Base-by-base conservation (phyloP, 164 flowering plant genomes). In the Macadamia tetraphylla region DNA sequence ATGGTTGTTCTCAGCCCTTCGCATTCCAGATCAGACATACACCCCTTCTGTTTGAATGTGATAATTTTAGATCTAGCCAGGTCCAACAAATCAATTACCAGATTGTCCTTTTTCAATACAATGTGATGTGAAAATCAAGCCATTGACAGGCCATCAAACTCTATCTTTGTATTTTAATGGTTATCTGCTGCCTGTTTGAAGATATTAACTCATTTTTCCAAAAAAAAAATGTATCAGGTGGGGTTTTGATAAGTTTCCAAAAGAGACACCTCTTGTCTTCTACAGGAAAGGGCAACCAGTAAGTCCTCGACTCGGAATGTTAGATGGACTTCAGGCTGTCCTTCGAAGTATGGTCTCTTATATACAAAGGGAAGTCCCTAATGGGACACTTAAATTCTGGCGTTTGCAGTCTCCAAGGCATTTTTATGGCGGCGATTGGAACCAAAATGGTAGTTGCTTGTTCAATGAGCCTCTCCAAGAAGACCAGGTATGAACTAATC, bases 401-500 rank as follows among this genome's bases (percentile, higher is more conserved):
- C 88, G 98, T 18, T 73, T 90, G 72, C 98, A 95, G 71, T 92
- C 97, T 15, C 98, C 99, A 29, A 78, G 99, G 70, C 98, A 95
- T 74, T 95, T 95, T 71, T 78, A 88, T 70, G 96, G 97, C 23
- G 99, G 99, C 1, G 95, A 92, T 0, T 95, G 99, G 99, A 95
- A 95, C 79, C 92, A 91, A 73, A 92, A 95, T 74, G 97, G 98
- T 1, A 95, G 98, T 79, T 95, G 99, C 83, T 73, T 87, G 76
- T 81, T 89, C 10, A 71, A 81, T 57, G 60, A 81, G 9, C 97
- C 97, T 31, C 93, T 92, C 57, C 79, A 81, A 58, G 87, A 82
- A 73, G 30, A 30, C 51, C 82, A 90, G 97, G 99, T 92, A 82
- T 32, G 62, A 11, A 31, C 52, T 64, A 11, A 46, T 46, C 51